These are phyloP conservation scores for Limnomonas spitsbergensis DNA, from an alignment of 139 green algal species.

Conservation along the genomic window DNA sequence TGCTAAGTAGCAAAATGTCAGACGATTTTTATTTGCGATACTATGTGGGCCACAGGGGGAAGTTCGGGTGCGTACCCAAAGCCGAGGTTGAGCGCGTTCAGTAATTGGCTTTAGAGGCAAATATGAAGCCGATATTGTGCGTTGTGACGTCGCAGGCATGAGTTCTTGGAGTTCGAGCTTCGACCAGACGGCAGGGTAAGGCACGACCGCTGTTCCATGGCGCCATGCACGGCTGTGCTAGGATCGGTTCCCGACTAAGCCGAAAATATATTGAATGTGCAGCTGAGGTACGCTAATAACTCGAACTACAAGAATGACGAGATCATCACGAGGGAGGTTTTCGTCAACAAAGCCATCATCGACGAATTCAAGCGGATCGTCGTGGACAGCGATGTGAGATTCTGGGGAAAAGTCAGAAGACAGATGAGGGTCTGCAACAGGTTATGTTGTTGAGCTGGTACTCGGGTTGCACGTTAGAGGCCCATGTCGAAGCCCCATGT, in stretches of 20 bases:
- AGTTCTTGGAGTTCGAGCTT: slow-evolving; percentile 99
- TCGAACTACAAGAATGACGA: slow-evolving; percentile 97
- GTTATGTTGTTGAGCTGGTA: too few species aligned
- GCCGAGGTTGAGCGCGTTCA: too few species aligned
- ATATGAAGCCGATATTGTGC: neutral
- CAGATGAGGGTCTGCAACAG: too few species aligned
- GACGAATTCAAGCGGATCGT: slow-evolving; percentile 89
- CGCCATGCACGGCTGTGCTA: neutral
- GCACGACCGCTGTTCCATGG: too few species aligned
- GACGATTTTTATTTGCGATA: slow-evolving; percentile 93
- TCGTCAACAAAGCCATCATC: slow-evolving; percentile 72
- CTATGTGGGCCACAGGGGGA: slow-evolving; percentile 76
- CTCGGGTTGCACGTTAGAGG: too few species aligned
- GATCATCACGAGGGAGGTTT: slow-evolving; percentile 85
- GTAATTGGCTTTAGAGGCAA: neutral
- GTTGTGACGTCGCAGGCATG: slow-evolving; percentile 46
- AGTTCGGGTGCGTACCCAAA: slow-evolving; percentile 17
- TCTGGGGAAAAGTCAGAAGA: too few species aligned
- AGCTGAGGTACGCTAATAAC: slow-evolving; percentile 98
- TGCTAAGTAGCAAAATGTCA: slow-evolving; percentile 30
- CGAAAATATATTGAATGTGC: slow-evolving; percentile 14
- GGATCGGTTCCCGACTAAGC: neutral
- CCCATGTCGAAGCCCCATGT: too few species aligned
- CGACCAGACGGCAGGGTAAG: slow-evolving; percentile 78
- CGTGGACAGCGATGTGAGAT: slow-evolving; percentile 79